Percentiles rank a stretch among this genome's conserved stretches.
These are phyloP conservation scores for Thermothelomyces thermophilus DNA, from an alignment of 2,329 filamentous ascomycete species.

Conservation along the genomic window DNA sequence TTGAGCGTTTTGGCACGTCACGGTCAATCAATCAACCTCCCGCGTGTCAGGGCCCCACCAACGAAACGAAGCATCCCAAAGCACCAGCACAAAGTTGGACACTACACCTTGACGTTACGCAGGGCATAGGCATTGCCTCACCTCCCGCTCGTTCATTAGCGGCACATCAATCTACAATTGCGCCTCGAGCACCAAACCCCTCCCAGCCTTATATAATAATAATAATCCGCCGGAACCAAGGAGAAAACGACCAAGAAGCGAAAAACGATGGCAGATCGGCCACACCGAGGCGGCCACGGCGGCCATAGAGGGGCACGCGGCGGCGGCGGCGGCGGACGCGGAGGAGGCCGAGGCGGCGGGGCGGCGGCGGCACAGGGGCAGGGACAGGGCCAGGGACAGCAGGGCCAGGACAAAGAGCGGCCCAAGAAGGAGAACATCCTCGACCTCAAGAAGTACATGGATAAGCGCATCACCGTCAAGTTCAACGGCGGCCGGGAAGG, in stretches of 20 bases:
- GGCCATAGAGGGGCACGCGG: conserved; percentile 23
- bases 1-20: background rate
- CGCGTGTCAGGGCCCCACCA: background rate
- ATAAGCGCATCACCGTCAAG: conserved; percentile 91
- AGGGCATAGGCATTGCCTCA: no score
- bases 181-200: no score
- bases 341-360: conserved; percentile 35
- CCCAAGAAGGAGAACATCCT: conserved; percentile 99
- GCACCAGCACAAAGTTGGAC: background rate
- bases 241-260: no score
- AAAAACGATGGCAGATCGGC: conserved; percentile 45
- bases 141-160: no score
- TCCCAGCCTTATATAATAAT: no score
- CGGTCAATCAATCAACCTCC: background rate
- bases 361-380: background rate
- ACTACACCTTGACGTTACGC: no score
- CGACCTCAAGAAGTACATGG: conserved; percentile 91
- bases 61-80: background rate
- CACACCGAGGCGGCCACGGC: conserved; percentile 32
- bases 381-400: conserved; percentile 40
- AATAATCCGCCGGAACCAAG: no score
- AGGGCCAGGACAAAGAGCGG: conserved; percentile 54
- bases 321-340: conserved; percentile 28
- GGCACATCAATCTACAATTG: no score
- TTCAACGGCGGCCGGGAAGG: conserved; percentile 93